Evolutionary conservation across 2,329 filamentous ascomycete species (phyloP), one percentile per base, ranked within the genome.

Genomic region (Cercospora sp.): DNA sequence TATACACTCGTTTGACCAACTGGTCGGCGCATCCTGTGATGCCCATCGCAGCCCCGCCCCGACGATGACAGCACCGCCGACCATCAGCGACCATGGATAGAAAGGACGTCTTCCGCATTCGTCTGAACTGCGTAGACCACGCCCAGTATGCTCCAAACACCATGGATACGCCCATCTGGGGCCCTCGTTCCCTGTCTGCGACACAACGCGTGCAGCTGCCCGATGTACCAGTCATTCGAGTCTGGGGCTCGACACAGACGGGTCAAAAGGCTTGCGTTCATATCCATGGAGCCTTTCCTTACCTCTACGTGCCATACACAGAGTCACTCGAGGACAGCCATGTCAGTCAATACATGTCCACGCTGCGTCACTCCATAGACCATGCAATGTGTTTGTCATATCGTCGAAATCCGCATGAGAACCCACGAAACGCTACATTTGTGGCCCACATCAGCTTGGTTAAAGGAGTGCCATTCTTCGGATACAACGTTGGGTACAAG

Each of bases 211-310:
- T 85, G 70, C 89, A 88, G 68, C 86, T 88, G 37, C 90, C 91
- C 9, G 90, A 89, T 71, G 89, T 98, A 0, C 94, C 95, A 0
- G 88, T 98, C 10, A 89, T 99, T 69, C 89, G 95, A 72, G 87
- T 96, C 10, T 99, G 98, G 80, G 95, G 95, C 0, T 90, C 93
- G 3, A 97, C 94, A 0, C 93, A 97, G 78, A 95, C 93, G 0
- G 95, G 95, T 0, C 94, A 98, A 81, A 97, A 96, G 77, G 93
- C 97, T 16, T 97, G 95, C 81, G 92, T 92, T 32, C 95, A 99
- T 82, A 88, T 99, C 66, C 95, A 98, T 80, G 95, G 96, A 69
- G 93, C 92, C 24, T 94, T 99, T 75, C 95, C 95, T 1, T 99
- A 99, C 77, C 83, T 98, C n/a, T 98, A 93, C 78, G 85, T 99